Evolutionary conservation across 345 rosid genomes (phyloP), one percentile per base, ranked within the genome.

Genomic region (Lepidium africanum): DNA sequence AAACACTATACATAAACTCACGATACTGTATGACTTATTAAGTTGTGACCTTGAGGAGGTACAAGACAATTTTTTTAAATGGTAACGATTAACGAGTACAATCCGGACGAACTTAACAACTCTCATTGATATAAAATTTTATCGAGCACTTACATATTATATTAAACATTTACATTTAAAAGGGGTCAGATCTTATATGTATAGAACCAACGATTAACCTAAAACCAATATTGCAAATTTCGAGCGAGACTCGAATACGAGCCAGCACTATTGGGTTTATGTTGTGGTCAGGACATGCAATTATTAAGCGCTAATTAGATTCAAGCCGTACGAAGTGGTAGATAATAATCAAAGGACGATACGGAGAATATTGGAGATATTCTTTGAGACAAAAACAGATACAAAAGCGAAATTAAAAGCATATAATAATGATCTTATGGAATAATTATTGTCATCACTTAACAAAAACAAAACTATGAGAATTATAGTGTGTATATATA

Each of bases 261-360:
- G 27, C 32, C 5, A 27, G 3, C 23, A 43, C 9, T 72, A 33
- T 38, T 39, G 37, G 14, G 46, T 64, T 30, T 48, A 19, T 64
- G 56, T 56, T 27, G 16, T 35, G 35, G 32, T 48, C 67, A 59
- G 54, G 35, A 3, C 33, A 65, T 65, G 60, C 71, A 65, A 32
- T 38, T 40, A 49, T 12, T 73, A 65, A 32, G 23, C 41, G 48
- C 56, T 65, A 19, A 65, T 65, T 21, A 73, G 77, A 73, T 51
- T 66, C 72, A 42, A 59, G 35, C 72, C 72, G 77, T 73, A 73
- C 67, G 48, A 73, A 23, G 15, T 50, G 41, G 61, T 65, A 35
- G 67, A 35, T 66, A 58, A 66, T 21, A 50, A 73, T 33, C 62
- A 50, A 73, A 73, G 62, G 67, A 73, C 72, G 67, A 67, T 67